Evolutionary conservation across 2,329 filamentous ascomycete genomes (phyloP), one percentile per base, ranked within the genome.

Genomic region (Pyrenochaeta sp.): DNA sequence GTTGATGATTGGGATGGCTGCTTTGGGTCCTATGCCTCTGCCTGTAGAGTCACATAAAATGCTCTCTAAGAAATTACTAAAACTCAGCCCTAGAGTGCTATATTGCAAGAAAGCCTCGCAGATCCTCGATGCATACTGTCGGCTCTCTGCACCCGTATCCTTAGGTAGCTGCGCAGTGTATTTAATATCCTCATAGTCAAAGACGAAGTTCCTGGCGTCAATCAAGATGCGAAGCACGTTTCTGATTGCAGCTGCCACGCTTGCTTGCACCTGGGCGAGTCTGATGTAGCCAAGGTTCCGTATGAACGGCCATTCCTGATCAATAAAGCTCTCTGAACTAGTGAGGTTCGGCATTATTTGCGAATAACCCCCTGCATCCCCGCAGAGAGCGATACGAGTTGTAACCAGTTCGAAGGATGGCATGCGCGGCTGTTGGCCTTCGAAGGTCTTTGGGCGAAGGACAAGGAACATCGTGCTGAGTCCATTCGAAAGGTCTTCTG

Each of bases 391-490:
- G 8, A 36, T 5, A 17, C 28, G 19, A 9, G 37, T 17, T 10
- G 37, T 32, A 17, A 41, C 37, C 6, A 41, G 37, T 15, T 22
- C 11, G 15, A 41, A 41, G 8, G 37, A 23, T 22, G 11, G 13
- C 11, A 23, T 8, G 5, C 18, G 27, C 14, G 4, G 4, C 3
- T 32, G 14, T 17, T 24, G 13, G 13, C 20, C 24, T 11, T 5
- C 14, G 5, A 4, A 24, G 4, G 20, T 18, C 20, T 3, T 15
- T 13, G 19, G 17, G 28, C 37, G 27, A 14, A 31, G 27, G 13
- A 41, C 19, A 14, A 41, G 21, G 21, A 31, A 41, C 26, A 32
- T 24, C 10, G 28, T 22, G 28, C 10, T 20, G 18, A 23, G 8
- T 7, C 13, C 27, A 15, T 36, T 14, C 18, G 9, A n/a, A 13